Evolutionary conservation across 768 basidiomycete genomes (phyloP), one percentile per base, ranked within the genome.

Genomic region (Tephrocybe sp.): DNA sequence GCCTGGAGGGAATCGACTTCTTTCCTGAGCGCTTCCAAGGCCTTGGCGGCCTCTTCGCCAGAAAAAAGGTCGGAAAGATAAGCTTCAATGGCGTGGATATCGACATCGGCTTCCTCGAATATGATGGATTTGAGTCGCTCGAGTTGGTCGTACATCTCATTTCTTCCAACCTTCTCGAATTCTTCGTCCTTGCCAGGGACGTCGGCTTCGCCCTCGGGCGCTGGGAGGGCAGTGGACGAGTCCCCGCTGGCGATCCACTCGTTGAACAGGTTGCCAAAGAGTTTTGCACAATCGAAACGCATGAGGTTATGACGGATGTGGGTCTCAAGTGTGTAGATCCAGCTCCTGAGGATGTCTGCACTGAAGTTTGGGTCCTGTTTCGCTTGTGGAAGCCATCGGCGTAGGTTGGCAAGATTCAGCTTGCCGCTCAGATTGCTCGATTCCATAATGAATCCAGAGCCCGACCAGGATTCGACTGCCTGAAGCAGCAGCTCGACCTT

Each of bases 231-330:
- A 4, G 68, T 65, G 16, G 64, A 65, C 0, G 72, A 72, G 57
- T 76, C 73, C 1, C 72, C 73, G 35, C 73, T 74, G 2, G 67
- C 61, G 17, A 74, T 51, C 74, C 75, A 75, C 50, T 77, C 75
- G 39, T 72, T 71, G 52, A 74, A 69, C 11, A 77, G 64, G 22
- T 56, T 70, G 1, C 73, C 73, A 20, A 74, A 77, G 6, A 75
- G 63, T 41, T 64, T 70, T 5, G 73, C 74, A 22, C 66, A 68
- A 22, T 74, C 72, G 39, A 75, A 73, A 7, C 69, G 65, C 56
- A 63, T 65, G 30, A 58, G 49, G n/a, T 63, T 66, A 42, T 73
- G 72, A 3, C 52, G 59, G 34, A 76, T 69, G 51, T 75, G 72
- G 0, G 66, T 62, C 54, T 76, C 71, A 16, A 76, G 59, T 0